A percentile compares a stretch with the other conserved stretches of the same genome.
Evolutionary conservation across 495 filamentous ascomycete species (phyloP).

Genomic region (Xylaria sp.): DNA sequence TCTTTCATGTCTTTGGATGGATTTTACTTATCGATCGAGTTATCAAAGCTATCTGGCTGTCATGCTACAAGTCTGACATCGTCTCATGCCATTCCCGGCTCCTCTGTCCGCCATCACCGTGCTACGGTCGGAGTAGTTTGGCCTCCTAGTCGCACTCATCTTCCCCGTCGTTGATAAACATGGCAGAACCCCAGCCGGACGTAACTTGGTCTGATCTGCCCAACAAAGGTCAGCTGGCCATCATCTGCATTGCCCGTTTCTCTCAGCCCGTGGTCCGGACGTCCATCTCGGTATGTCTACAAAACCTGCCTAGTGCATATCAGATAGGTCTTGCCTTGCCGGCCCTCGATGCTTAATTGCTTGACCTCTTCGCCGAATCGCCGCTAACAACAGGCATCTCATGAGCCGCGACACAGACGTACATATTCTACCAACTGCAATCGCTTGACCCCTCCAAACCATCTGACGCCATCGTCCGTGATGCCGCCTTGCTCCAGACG

Average conservation of each 20-base stretch:
- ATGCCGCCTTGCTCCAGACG: slow-evolving; percentile 70
- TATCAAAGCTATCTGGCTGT: neutral
- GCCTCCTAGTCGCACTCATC: neutral
- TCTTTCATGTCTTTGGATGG: neutral
- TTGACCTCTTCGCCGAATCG: neutral
- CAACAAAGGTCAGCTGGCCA: slow-evolving; percentile 66
- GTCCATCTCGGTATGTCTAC: slow-evolving; percentile 53
- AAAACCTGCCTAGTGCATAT: neutral
- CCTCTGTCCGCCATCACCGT: neutral
- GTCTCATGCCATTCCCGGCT: neutral
- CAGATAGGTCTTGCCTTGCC: neutral
- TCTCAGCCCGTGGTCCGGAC: slow-evolving; percentile 71
- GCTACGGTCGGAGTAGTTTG: slow-evolving; percentile 11
- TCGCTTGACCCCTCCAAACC: slow-evolving; percentile 63
- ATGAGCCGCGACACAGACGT: slow-evolving; percentile 40
- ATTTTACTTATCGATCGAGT: neutral
- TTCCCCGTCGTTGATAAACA: neutral
- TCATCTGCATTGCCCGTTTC: slow-evolving; percentile 67
- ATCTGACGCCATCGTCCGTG: slow-evolving; percentile 64
- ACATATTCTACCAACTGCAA: slow-evolving; percentile 69
- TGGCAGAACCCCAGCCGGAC: neutral
- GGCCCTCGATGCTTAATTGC: neutral
- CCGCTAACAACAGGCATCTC: slow-evolving; percentile 3
- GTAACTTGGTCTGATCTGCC: slow-evolving; percentile 65
- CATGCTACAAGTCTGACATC: neutral